phyloP scores from a whole-genome alignment of 2,329 filamentous ascomycete species.

The Cercospora canescens region DNA sequence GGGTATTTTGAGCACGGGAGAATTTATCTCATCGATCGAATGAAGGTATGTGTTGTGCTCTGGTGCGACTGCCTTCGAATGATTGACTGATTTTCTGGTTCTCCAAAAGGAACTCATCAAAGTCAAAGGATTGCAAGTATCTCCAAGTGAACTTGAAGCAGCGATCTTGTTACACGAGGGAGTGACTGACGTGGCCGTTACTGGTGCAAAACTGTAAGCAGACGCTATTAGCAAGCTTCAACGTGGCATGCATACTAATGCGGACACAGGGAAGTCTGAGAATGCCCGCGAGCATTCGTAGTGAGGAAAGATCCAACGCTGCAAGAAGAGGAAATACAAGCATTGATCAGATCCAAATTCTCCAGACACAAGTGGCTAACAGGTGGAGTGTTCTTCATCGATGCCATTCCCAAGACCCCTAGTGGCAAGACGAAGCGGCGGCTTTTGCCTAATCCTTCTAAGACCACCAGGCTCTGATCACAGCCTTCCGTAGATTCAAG shows the following conservation, averaged over 20 bases:
- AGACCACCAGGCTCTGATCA: neutral
- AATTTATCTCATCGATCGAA: neutral
- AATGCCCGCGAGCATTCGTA: neutral
- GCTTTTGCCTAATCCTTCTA: neutral
- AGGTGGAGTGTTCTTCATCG: neutral
- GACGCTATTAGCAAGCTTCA: neutral
- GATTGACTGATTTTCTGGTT: neutral
- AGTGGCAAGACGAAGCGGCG: neutral
- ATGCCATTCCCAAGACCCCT: neutral
- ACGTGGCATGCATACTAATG: too few species aligned
- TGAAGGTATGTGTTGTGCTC: neutral
- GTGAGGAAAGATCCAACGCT: neutral
- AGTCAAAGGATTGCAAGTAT: slow-evolving; percentile 40
- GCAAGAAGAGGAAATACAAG: neutral
- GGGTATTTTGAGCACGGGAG: neutral
- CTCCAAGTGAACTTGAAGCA: slow-evolving; percentile 33
- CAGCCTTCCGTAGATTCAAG: too few species aligned
- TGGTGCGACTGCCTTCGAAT: neutral
- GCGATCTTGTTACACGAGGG: slow-evolving; percentile 48
- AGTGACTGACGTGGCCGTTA: neutral
- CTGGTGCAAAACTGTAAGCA: neutral
- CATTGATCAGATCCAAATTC: neutral
- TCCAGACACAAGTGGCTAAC: neutral
- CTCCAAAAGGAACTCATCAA: neutral
- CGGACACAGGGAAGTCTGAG: neutral